These are phyloP conservation scores for Lodderomyces parapsilosis DNA, from an alignment of 1,139 yeast genomes.

Conservation along the genomic window DNA sequence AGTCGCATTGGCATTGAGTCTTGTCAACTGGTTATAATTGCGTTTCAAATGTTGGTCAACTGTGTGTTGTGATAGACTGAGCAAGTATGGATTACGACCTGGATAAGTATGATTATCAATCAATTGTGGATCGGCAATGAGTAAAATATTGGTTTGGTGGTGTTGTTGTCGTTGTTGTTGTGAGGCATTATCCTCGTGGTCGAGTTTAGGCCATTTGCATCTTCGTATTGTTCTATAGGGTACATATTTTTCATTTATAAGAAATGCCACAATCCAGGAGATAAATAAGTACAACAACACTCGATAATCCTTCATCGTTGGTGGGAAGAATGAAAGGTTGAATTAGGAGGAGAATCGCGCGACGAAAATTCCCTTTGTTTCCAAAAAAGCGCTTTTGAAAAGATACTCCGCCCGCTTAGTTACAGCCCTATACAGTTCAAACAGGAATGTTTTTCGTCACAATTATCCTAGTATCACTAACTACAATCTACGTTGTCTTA, in stretches of 20 bases:
- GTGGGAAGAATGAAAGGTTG: background rate
- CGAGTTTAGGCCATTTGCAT: constrained; percentile 35
- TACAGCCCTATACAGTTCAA: background rate
- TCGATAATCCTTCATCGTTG: constrained; percentile 1
- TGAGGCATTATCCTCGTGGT: background rate
- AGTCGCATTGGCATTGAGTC: constrained; percentile 43
- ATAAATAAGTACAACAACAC: background rate
- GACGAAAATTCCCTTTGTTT: no score
- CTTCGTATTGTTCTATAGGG: constrained; percentile 27
- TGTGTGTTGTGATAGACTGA: constrained; percentile 46
- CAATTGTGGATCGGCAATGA: constrained; percentile 49
- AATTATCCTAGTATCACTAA: background rate
- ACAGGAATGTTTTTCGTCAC: background rate
- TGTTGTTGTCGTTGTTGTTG: background rate
- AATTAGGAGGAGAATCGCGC: background rate
- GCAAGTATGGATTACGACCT: constrained; percentile 34
- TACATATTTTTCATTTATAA: constrained; percentile 32
- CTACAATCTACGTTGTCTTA: background rate
- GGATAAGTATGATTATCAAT: constrained; percentile 52
- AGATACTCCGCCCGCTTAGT: background rate
- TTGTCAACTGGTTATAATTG: constrained; percentile 40
- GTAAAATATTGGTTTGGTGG: constrained; percentile 23
- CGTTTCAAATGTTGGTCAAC: constrained; percentile 49
- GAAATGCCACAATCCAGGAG: constrained; percentile 33
- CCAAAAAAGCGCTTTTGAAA: no score